Conservation (phyloP, 2,329 filamentous ascomycete genomes). For the Tolypocladium inflatum region DNA sequence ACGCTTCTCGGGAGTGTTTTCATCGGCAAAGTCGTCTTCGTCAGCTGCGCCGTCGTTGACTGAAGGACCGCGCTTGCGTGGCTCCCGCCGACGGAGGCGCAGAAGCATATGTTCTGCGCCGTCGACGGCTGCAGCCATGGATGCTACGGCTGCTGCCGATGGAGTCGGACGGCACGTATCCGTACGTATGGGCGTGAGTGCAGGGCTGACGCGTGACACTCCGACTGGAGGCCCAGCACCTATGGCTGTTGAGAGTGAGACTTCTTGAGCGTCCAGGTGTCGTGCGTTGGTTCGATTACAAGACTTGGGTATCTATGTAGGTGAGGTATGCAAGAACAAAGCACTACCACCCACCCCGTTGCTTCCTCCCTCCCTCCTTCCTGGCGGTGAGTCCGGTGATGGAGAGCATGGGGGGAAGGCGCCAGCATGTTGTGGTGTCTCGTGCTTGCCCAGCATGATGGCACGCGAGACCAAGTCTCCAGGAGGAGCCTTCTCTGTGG, state of each 20-base stretch:
- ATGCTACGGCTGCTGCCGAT: background rate
- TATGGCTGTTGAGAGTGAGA: background rate
- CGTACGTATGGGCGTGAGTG: background rate
- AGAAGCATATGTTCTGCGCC: background rate
- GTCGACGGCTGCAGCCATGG: background rate
- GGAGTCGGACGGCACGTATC: background rate
- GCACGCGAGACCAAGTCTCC: background rate
- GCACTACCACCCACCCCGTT: background rate
- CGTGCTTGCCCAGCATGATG: background rate
- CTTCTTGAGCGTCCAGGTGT: background rate
- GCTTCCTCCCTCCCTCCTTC: background rate
- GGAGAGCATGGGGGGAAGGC: background rate
- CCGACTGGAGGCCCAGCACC: background rate
- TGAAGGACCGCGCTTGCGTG: background rate
- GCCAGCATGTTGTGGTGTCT: background rate
- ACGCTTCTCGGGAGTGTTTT: background rate
- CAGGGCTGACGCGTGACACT: background rate
- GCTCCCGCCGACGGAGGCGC: background rate
- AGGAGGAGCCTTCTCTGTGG: background rate
- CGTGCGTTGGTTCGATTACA: background rate
- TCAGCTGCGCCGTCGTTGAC: background rate
- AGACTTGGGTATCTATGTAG: background rate
- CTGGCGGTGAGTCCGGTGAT: background rate
- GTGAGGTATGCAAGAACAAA: background rate
- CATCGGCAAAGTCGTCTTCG: background rate